Evolutionary conservation across 164 flowering plant species (phyloP), one percentile per base, ranked within the genome.

Genomic region (Vitis amurensis): DNA sequence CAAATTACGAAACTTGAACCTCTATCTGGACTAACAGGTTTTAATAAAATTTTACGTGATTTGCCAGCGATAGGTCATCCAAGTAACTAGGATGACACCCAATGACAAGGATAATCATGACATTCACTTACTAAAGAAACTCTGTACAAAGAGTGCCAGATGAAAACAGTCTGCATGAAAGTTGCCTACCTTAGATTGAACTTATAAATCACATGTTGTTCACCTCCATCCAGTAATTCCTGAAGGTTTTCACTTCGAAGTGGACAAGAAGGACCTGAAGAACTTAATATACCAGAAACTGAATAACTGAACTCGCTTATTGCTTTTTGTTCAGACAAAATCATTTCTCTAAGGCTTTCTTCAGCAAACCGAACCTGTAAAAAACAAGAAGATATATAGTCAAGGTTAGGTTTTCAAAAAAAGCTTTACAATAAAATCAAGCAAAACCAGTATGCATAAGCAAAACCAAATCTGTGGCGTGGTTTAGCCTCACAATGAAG

Each of bases 231-330:
- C 11, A 92, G 55, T 47, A 91, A 76, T 55, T 87, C 92, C 70
- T 72, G 75, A 67, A 94, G 91, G 73, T 83, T 84, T 68, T 82
- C 86, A 66, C 87, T 76, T 69, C 89, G 84, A 29, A 88, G 87
- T 27, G 85, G 74, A 67, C 72, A 66, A 8, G 72, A 76, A 68
- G 72, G 73, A 75, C 80, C 75, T 8, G 93, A 88, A 55, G 97
- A 89, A 76, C 85, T 82, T 73, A 92, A 74, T 80, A 94, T 70
- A 72, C 88, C 90, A 67, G 90, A 83, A 76, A 89, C 97, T 59
- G 96, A 55, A 74, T 91, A 85, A 73, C 87, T 75, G 64, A 77
- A 80, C 50, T 82, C 85, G n/a, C 71, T 78, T 55, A 87, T 31
- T 23, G 77, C 78, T 60, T 79, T 76, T 48, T 74, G 78, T 56